Base-by-base conservation (phyloP, 139 green algal species). In the Chlorella ohadii region DNA sequence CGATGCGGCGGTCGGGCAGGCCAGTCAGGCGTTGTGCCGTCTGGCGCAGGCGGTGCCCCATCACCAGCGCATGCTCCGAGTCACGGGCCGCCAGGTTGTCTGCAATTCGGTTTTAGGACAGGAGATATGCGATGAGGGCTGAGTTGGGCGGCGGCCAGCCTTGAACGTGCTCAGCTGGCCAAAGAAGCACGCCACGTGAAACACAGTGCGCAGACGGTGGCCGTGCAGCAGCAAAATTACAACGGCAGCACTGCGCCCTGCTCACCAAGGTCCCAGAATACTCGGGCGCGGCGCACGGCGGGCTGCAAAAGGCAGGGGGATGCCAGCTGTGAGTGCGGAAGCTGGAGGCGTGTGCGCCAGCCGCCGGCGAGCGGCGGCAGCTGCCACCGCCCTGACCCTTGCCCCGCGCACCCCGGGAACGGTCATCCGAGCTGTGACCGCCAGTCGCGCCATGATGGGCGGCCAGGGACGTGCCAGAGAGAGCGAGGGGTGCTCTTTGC, bases 61-160 rank as follows among this genome's bases (percentile, higher is more conserved):
- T 34, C 55, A 81, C 74, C 20, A 81, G 55, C 44, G 74, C 74
- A n/a, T 81, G 74, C 55, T 81, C 74, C 19, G 74, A 31, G 6
- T 63, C 44, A 5, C 51, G 38, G 27, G 71, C 71, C 3, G 27
- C 34, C 39, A 78, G 59, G 71, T 78, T 78, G 71, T 78, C 71
- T 78, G 39, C n/a, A 39, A 39, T 11, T 31, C 19, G 34, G 68
- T 20, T 34, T 67, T 28, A n/a, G n/a, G n/a, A n/a, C n/a, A n/a
- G n/a, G n/a, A n/a, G n/a, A n/a, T n/a, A n/a, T n/a, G n/a, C n/a
- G n/a, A n/a, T n/a, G n/a, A n/a, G n/a, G n/a, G n/a, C n/a, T n/a
- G n/a, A n/a, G n/a, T n/a, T n/a, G n/a, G n/a, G n/a, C n/a, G n/a
- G n/a, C n/a, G n/a, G n/a, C n/a, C n/a, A n/a, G n/a, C n/a, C n/a